phyloP scores from a whole-genome alignment of 176 grass and related monocot genomes.

The Panicum miliaceum region DNA sequence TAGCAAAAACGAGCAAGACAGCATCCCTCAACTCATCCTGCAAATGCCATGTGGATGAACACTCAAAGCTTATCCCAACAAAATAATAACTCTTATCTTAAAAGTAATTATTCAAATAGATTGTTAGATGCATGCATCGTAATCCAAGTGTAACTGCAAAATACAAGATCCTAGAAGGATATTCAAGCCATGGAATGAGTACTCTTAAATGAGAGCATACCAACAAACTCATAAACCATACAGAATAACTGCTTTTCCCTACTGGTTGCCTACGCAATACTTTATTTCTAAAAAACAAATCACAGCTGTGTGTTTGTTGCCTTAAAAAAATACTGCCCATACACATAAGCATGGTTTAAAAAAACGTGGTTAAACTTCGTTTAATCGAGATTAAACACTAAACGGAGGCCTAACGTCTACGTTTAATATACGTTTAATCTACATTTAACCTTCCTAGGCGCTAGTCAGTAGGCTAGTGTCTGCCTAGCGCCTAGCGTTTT shows the following conservation, averaged over 20 bases:
- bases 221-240: neutral
- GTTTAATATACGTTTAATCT: too few relatives aligned
- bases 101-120: neutral
- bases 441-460: too few relatives aligned
- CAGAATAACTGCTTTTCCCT: neutral
- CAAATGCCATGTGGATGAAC: conserved; percentile 20
- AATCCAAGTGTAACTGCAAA: conserved; percentile 3
- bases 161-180: neutral
- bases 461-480: too few relatives aligned
- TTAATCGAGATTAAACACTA: too few relatives aligned
- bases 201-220: neutral
- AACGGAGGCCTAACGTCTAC: too few relatives aligned
- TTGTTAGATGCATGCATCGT: neutral
- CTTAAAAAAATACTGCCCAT: neutral
- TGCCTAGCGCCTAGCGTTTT: too few relatives aligned
- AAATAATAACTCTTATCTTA: neutral
- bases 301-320: neutral
- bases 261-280: neutral
- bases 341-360: neutral
- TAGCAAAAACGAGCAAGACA: conserved; percentile 79
- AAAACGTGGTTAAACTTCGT: too few relatives aligned
- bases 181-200: neutral
- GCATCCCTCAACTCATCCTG: conserved; percentile 89
- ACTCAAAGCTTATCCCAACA: conserved; percentile 18
- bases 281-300: neutral